Base-by-base conservation (phyloP, 2,329 filamentous ascomycete genomes). In the Scedosporium apiospermum region DNA sequence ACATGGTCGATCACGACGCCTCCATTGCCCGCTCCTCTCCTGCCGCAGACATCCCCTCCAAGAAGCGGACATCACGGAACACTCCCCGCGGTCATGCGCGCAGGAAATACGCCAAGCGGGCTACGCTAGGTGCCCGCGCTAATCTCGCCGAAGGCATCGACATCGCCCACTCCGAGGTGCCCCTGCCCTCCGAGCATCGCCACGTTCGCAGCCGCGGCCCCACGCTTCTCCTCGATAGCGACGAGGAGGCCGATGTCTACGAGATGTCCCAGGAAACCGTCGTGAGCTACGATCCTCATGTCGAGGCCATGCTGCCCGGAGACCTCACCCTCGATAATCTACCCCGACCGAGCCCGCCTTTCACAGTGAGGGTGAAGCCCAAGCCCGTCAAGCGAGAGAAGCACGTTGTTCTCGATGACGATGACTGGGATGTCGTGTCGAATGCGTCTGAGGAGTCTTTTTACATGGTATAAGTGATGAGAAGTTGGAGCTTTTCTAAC, bases 381-480 rank as follows among this genome's bases (percentile, higher is more conserved):
- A 41, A 38, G 49, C 4, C 42, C 23, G 27, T 27, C 14, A 58
- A 58, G 27, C 55, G 27, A 26, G 27, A 34, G 16, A 18, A n/a
- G 55, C 12, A 34, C 30, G 55, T 38, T 16, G 26, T n/a, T 16
- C 14, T 18, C 6, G 27, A 34, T 27, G 55, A 41, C 55, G 26
- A 23, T 10, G 60, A 61, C 60, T 61, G 60, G 60, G 60, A 61
- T 26, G 16, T 61, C 21, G 60, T 61, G 27, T 61, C 60, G 21
- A 61, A 51, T 57, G 49, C 44, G 6, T 61, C 60, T 4, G 60
- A 61, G 27, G 60, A 61, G 60, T 61, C 60, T 14, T 61, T 61
- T 23, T 61, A 30, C 60, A 55, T 61, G 30, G 60, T 61, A 41
- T 61, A 51, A 61, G 21, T n/a, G 58, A 27, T 49, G 23, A 23